phyloP scores from a whole-genome alignment of 148 eudicot species.

The Chenopodium formosanum region DNA sequence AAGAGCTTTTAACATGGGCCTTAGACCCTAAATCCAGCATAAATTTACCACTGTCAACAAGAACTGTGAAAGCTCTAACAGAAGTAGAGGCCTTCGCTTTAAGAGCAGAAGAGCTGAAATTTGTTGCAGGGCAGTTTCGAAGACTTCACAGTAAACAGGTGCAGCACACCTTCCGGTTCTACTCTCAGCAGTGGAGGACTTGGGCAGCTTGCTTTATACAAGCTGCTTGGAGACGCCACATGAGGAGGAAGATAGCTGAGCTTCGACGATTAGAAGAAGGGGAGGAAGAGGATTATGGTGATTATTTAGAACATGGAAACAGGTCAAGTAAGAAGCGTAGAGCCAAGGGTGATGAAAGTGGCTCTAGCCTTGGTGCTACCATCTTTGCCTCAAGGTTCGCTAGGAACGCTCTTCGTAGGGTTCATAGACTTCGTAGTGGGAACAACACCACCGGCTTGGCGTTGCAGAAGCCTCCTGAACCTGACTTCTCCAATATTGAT shows the following conservation, averaged over 20 bases:
- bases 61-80: constrained; percentile 81
- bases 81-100: constrained; percentile 95
- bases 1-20: constrained; percentile 97
- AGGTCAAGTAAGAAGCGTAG: constrained; percentile 19
- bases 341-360: constrained; percentile 27
- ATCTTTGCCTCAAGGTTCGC: constrained; percentile 74
- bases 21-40: constrained; percentile 80
- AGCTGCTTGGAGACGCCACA: constrained; percentile 87
- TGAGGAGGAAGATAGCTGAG: constrained; percentile 65
- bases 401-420: constrained; percentile 78
- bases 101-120: constrained; percentile 83
- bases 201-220: constrained; percentile 97
- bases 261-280: constrained; percentile 58
- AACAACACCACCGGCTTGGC: constrained; percentile 49
- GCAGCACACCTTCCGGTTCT: constrained; percentile 84
- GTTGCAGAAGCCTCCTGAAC: constrained; percentile 88
- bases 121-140: constrained; percentile 90
- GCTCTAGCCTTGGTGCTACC: constrained; percentile 68
- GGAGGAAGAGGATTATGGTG: constrained; percentile 33
- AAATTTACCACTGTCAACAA: constrained; percentile 86
- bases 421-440: constrained; percentile 60
- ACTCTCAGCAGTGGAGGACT: constrained; percentile 95
- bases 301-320: constrained; percentile 19
- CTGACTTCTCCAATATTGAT: constrained; percentile 59
- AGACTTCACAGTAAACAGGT: constrained; percentile 96